A percentile compares a stretch with the other conserved stretches of the same genome.
These are phyloP conservation scores for Dalbergia oliveri DNA, from an alignment of 306 rosid species.

Conservation along the genomic window DNA sequence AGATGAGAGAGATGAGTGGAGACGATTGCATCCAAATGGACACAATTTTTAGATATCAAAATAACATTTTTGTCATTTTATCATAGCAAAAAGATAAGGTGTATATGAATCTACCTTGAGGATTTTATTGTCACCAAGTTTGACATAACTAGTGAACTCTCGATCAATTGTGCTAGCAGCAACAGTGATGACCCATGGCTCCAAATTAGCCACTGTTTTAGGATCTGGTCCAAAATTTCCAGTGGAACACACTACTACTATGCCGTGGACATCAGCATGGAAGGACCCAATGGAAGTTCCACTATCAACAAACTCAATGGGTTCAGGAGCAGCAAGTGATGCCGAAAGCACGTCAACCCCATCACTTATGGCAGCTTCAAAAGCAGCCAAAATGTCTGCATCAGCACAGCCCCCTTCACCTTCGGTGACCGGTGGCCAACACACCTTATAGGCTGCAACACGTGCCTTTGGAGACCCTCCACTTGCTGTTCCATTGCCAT, in stretches of 20 bases:
- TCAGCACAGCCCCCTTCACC: slow-evolving; percentile 52
- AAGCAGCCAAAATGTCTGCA: slow-evolving; percentile 78
- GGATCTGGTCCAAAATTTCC: slow-evolving; percentile 68
- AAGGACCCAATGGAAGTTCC: slow-evolving; percentile 62
- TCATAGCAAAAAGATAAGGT: not conserved
- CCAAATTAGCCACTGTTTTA: slow-evolving; percentile 27
- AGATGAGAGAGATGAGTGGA: too few species aligned
- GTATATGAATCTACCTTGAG: slow-evolving; percentile 42
- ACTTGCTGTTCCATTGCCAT: slow-evolving; percentile 77
- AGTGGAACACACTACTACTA: slow-evolving; percentile 60
- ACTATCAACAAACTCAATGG: slow-evolving; percentile 35
- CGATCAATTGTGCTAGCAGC: slow-evolving; percentile 83
- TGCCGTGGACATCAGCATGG: slow-evolving; percentile 65
- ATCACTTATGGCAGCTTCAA: slow-evolving; percentile 80
- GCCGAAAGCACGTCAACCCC: slow-evolving; percentile 73
- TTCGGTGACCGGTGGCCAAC: slow-evolving; percentile 55
- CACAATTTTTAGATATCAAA: too few species aligned
- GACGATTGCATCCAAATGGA: too few species aligned
- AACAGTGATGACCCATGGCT: slow-evolving; percentile 78
- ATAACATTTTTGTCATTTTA: too few species aligned
- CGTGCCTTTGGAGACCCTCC: slow-evolving; percentile 93
- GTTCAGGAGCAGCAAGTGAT: slow-evolving; percentile 34
- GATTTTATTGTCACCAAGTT: slow-evolving; percentile 60
- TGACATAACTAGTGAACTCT: slow-evolving; percentile 48
- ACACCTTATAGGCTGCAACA: slow-evolving; percentile 83